Percentiles rank a stretch among this genome's conserved stretches.
Evolutionary conservation across 345 rosid species (phyloP).

Genomic region (Syzygium aromaticum): DNA sequence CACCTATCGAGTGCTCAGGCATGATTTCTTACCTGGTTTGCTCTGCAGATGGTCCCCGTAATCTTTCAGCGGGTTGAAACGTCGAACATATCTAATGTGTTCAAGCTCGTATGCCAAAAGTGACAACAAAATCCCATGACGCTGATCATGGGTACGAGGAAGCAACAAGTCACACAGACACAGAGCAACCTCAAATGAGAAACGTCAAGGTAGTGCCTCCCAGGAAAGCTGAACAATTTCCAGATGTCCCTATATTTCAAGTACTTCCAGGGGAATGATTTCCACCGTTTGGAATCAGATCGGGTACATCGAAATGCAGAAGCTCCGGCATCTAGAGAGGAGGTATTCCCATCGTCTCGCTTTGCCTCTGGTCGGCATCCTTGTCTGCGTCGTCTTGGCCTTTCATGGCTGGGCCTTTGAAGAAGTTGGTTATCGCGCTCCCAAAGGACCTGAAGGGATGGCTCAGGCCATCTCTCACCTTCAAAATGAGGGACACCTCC

Average conservation of each 20-base stretch:
- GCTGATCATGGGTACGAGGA: not conserved
- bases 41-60: not conserved
- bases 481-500: slow-evolving; percentile 53
- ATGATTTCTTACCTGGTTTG: not conserved
- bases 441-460: slow-evolving; percentile 60
- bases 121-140: not conserved
- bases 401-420: slow-evolving; percentile 3
- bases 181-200: not conserved
- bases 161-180: not conserved
- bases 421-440: slow-evolving; percentile 32
- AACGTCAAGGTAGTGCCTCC: not conserved
- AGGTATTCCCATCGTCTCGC: slow-evolving; percentile 6
- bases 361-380: not conserved
- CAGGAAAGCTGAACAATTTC: not conserved
- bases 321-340: slow-evolving; percentile 36
- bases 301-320: slow-evolving; percentile 26
- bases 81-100: not conserved
- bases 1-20: not conserved
- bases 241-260: not conserved
- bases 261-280: not conserved
- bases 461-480: slow-evolving; percentile 41
- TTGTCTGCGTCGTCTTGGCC: not conserved
- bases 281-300: slow-evolving; percentile 17
- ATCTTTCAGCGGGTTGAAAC: not conserved
- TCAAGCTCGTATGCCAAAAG: too few species aligned